Conservation (phyloP, 257 asterid species). For the Paraleonurus japonicus region DNA sequence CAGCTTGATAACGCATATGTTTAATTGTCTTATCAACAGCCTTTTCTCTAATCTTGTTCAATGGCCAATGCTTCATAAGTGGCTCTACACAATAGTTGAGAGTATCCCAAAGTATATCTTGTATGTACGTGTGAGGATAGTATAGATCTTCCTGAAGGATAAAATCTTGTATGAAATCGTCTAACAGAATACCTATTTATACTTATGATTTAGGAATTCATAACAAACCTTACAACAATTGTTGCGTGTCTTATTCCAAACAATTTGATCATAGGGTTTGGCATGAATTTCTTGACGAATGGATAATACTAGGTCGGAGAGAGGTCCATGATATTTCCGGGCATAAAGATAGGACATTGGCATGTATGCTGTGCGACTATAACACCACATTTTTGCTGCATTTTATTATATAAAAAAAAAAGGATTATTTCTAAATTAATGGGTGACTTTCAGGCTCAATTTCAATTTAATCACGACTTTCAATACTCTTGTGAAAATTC, state of each 20-base stretch:
- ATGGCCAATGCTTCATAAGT: constrained; percentile 59
- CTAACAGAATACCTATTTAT: no score
- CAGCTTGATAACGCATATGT: constrained; percentile 60
- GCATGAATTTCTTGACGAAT: constrained; percentile 60
- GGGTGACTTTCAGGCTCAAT: no score
- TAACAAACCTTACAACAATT: constrained; percentile 66
- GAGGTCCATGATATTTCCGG: constrained; percentile 53
- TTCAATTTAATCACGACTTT: no score
- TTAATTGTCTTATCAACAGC: constrained; percentile 53
- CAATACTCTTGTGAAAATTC: no score
- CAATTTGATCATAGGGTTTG: constrained; percentile 49
- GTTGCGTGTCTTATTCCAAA: constrained; percentile 76
- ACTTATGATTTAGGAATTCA: no score
- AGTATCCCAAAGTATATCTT: constrained; percentile 59
- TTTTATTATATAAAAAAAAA: no score
- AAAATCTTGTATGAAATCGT: no score
- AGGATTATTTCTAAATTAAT: no score
- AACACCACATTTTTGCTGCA: constrained; percentile 85
- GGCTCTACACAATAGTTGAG: constrained; percentile 58
- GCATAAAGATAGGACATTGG: constrained; percentile 84
- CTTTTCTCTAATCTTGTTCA: constrained; percentile 54
- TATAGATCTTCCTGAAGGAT: constrained; percentile 69
- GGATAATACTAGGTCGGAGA: constrained; percentile 55
- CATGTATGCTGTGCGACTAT: constrained; percentile 74
- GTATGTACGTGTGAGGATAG: constrained; percentile 35